phyloP scores from a whole-genome alignment of 768 basidiomycete species.

The Phlebiopsis gigantea region DNA sequence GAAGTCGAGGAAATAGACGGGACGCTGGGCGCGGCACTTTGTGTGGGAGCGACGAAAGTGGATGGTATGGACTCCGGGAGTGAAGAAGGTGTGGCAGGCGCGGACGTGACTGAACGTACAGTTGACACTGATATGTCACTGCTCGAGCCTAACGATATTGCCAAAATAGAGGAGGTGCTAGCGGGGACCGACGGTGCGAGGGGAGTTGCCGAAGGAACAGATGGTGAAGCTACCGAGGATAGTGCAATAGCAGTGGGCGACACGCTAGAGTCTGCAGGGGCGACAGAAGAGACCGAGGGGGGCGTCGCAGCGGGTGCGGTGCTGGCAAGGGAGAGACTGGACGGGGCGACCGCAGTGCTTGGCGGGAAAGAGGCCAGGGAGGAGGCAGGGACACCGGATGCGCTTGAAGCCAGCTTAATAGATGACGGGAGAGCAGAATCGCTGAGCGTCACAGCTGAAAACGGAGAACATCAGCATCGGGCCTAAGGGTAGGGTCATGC shows the following conservation, averaged over 20 bases:
- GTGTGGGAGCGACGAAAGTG: neutral
- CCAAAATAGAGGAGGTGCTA: neutral
- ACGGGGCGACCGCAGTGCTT: neutral
- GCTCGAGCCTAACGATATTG: neutral
- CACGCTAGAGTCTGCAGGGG: neutral
- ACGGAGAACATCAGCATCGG: neutral
- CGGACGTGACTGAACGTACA: neutral
- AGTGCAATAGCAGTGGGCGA: neutral
- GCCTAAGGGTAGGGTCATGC: slow-evolving; percentile 6
- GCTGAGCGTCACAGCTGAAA: neutral
- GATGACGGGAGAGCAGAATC: neutral
- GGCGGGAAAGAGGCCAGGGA: neutral
- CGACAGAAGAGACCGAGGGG: neutral
- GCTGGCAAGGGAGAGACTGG: neutral
- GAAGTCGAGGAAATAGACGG: neutral
- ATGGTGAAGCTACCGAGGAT: neutral
- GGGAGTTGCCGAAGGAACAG: too few relatives aligned
- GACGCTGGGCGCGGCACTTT: neutral
- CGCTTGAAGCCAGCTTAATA: neutral
- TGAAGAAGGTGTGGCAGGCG: neutral
- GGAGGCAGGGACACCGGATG: neutral
- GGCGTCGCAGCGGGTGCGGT: neutral
- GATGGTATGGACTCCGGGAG: neutral
- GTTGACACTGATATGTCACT: neutral
- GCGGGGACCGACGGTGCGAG: too few relatives aligned